Evolutionary conservation across 2,329 filamentous ascomycete species (phyloP).

Genomic region (Cucurbitaria berberidis): DNA sequence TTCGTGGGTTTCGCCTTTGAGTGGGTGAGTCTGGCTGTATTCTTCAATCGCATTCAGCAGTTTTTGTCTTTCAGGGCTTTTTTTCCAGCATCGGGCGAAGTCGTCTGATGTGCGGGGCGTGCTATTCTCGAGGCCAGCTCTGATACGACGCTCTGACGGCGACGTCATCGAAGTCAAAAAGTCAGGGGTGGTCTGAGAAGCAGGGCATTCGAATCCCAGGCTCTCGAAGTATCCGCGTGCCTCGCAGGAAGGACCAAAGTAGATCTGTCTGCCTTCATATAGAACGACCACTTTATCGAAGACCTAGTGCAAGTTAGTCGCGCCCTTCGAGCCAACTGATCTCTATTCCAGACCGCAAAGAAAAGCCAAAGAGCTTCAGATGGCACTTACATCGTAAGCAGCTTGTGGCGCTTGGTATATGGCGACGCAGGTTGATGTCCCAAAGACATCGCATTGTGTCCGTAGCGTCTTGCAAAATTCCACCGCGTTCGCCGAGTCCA

Average conservation of each 20-base stretch:
- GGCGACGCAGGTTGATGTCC: slow-evolving; percentile 53
- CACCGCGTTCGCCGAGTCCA: slow-evolving; percentile 56
- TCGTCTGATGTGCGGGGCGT: slow-evolving; percentile 49
- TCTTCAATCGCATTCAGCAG: slow-evolving; percentile 50
- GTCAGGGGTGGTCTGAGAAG: slow-evolving; percentile 67
- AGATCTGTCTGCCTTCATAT: slow-evolving; percentile 76
- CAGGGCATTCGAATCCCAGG: slow-evolving; percentile 73
- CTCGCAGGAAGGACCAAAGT: slow-evolving; percentile 66
- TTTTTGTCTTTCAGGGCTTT: slow-evolving; percentile 47
- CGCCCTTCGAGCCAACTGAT: neutral
- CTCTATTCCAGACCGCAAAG: too few species aligned
- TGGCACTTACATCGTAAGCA: slow-evolving; percentile 62
- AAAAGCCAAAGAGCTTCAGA: too few species aligned
- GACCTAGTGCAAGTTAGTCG: slow-evolving; percentile 25
- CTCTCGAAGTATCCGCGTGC: slow-evolving; percentile 72
- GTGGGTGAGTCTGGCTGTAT: slow-evolving; percentile 53
- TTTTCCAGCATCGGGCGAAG: slow-evolving; percentile 59
- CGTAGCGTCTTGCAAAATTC: slow-evolving; percentile 63
- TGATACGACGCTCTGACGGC: slow-evolving; percentile 55
- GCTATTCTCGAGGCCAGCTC: slow-evolving; percentile 48
- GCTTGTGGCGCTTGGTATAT: slow-evolving; percentile 70
- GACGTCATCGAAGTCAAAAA: slow-evolving; percentile 63
- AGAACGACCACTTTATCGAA: slow-evolving; percentile 74
- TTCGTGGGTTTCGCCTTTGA: slow-evolving; percentile 51
- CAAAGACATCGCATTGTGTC: slow-evolving; percentile 56